Percentiles rank a stretch among this genome's conserved stretches.
Evolutionary conservation across 2,329 filamentous ascomycete species (phyloP).

Genomic region (Corniculantispora saksenae): DNA sequence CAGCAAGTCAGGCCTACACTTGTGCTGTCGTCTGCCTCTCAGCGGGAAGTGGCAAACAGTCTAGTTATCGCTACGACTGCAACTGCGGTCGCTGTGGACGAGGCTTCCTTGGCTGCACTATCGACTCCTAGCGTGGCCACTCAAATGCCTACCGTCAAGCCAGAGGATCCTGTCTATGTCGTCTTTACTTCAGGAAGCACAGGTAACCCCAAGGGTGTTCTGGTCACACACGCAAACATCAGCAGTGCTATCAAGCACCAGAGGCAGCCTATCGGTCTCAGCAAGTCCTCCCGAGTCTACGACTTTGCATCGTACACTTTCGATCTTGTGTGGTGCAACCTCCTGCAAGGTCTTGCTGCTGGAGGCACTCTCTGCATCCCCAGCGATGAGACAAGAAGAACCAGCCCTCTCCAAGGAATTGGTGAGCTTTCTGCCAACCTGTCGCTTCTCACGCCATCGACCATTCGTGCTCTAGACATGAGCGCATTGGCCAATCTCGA

Average conservation of each 20-base stretch:
- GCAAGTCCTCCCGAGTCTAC: constrained; percentile 21
- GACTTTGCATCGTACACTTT: constrained; percentile 10
- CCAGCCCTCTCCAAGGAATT: constrained; percentile 5
- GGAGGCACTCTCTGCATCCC: constrained; percentile 18
- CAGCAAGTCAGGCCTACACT: not conserved
- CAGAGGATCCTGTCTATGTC: constrained; percentile 22
- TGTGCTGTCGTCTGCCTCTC: not conserved
- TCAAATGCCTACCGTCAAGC: not conserved
- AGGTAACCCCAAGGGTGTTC: constrained; percentile 28
- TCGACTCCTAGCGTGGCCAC: not conserved
- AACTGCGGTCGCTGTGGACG: not conserved
- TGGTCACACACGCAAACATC: constrained; percentile 24
- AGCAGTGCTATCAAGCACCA: constrained; percentile 23
- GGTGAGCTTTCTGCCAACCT: not conserved
- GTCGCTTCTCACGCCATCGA: constrained; percentile 6
- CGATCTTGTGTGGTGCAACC: constrained; percentile 26
- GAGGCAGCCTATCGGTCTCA: constrained; percentile 23
- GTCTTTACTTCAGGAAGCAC: constrained; percentile 22
- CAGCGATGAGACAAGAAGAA: constrained; percentile 5
- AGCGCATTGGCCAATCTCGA: not conserved
- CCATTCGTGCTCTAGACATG: not conserved
- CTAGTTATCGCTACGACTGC: not conserved
- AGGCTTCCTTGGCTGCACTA: not conserved
- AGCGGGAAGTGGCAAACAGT: not conserved
- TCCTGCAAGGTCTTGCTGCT: constrained; percentile 25